These are phyloP conservation scores for Phlebopus sp. DNA, from an alignment of 1,284 basidiomycete genomes.

Conservation along the genomic window DNA sequence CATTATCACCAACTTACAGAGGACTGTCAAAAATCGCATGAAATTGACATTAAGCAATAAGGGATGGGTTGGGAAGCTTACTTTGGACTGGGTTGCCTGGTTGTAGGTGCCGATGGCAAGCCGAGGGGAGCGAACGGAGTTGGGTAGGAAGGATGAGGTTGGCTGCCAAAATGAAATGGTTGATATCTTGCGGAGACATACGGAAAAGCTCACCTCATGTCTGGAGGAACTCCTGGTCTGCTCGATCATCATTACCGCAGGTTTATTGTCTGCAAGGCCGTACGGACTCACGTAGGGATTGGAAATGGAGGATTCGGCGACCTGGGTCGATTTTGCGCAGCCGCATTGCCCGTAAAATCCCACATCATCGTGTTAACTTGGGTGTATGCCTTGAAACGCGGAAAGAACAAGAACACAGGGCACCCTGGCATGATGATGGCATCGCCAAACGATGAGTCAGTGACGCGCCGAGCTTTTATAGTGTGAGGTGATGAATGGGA, in stretches of 20 bases:
- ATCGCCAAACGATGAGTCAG: conserved; percentile 7
- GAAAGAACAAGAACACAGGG: conserved; percentile 30
- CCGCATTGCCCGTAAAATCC: conserved; percentile 24
- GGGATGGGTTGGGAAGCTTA: conserved; percentile 7
- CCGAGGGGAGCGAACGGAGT: conserved; percentile 19
- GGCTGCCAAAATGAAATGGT: conserved; percentile 10
- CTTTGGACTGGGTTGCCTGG: conserved; percentile 18
- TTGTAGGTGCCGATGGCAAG: conserved; percentile 15
- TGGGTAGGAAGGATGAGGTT: conserved; percentile 14
- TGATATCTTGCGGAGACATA: not conserved
- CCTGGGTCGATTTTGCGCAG: conserved; percentile 9
- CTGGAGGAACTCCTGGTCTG: conserved; percentile 12
- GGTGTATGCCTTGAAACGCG: conserved; percentile 33
- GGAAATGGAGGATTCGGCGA: conserved; percentile 19
- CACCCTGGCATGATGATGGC: conserved; percentile 28
- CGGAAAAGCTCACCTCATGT: conserved; percentile 15
- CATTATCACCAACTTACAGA: conserved; percentile 23
- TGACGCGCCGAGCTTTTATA: conserved; percentile 24
- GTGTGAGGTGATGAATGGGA: conserved; percentile 4
- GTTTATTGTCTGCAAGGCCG: not conserved
- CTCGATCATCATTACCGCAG: conserved; percentile 6
- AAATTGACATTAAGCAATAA: conserved; percentile 6
- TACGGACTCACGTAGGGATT: conserved; percentile 18
- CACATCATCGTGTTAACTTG: conserved; percentile 31
- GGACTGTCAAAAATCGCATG: conserved; percentile 11